Evolutionary conservation across 257 asterid species (phyloP), one percentile per base, ranked within the genome.

Genomic region (Fraxinus anomala): DNA sequence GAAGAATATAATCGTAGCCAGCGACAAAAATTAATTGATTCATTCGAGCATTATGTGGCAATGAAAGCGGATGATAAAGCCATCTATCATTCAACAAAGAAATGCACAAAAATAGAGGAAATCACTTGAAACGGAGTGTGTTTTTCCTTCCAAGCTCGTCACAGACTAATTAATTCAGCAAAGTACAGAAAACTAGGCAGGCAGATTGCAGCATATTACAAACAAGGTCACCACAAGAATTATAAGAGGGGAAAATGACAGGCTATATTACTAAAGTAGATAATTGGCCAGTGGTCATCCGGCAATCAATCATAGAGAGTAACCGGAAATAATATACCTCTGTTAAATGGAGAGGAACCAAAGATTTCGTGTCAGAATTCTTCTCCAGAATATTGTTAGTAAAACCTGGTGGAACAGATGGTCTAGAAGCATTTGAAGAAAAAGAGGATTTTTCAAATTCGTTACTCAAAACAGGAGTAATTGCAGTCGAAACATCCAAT

Each of bases 331-430:
- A 73, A 33, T 23, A 49, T 79, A 94, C 98, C 91, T 89, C 94
- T 73, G 88, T 67, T 73, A 76, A 77, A 74, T 80, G 81, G 82
- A 90, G 82, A 69, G 76, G 88, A 51, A 80, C 77, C 80, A 74
- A 77, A 74, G 89, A 83, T 81, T 87, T 92, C 82, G 82, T 63
- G 72, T 85, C 92, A 86, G 87, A 83, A 86, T 78, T 83, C 89
- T 91, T 96, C 68, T 91, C 98, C 76, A 68, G 77, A 51, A 83
- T 76, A 74, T 82, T 81, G 89, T 54, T 81, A 73, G 76, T 86
- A 80, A 94, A 94, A 63, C 98, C 98, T 10, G 98, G 98, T 21
- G 98, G 98, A 70, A 90, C 83, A 75, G 89, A 97, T n/a, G 96
- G 97, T 72, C 96, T 87, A 76, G 87, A 82, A 76, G 89, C 85